A percentile compares a stretch with the other conserved stretches of the same genome.
phyloP scores from a whole-genome alignment of 441 rosid genomes.

The Gossypium aridum region DNA sequence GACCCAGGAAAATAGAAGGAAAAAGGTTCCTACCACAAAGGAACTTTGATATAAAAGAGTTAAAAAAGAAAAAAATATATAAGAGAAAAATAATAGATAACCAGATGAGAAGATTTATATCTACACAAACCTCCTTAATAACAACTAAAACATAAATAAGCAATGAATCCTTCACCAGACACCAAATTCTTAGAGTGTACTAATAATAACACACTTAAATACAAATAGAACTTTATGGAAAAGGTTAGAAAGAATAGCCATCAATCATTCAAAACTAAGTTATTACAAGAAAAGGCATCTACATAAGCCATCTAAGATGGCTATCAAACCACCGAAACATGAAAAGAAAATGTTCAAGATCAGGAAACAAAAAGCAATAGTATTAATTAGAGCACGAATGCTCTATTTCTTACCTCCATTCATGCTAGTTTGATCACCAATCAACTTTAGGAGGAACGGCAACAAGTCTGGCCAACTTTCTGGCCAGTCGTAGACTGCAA shows the following conservation, averaged over 20 bases:
- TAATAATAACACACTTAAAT: not conserved
- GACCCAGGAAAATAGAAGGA: not conserved
- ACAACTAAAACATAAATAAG: not conserved
- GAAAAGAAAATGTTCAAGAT: not conserved
- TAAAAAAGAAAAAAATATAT: not conserved
- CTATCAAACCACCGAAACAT: not conserved
- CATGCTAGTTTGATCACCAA: constrained; percentile 53
- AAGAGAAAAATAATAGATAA: not conserved
- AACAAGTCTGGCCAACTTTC: constrained; percentile 85
- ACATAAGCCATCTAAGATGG: not conserved
- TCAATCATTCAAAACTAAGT: not conserved
- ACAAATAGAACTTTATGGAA: not conserved
- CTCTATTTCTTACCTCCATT: constrained; percentile 53
- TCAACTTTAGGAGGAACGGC: constrained; percentile 67
- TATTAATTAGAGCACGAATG: constrained; percentile 2
- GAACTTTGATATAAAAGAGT: not conserved
- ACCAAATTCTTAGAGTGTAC: not conserved
- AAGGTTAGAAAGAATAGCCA: not conserved
- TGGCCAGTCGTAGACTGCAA: constrained; percentile 87
- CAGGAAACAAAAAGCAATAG: not conserved
- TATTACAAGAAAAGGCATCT: not conserved
- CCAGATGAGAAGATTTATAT: not conserved
- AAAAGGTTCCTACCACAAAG: not conserved
- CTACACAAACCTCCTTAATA: not conserved
- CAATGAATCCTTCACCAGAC: not conserved